Base-by-base conservation (phyloP, 495 filamentous ascomycete species). In the Penicillium pulvis region DNA sequence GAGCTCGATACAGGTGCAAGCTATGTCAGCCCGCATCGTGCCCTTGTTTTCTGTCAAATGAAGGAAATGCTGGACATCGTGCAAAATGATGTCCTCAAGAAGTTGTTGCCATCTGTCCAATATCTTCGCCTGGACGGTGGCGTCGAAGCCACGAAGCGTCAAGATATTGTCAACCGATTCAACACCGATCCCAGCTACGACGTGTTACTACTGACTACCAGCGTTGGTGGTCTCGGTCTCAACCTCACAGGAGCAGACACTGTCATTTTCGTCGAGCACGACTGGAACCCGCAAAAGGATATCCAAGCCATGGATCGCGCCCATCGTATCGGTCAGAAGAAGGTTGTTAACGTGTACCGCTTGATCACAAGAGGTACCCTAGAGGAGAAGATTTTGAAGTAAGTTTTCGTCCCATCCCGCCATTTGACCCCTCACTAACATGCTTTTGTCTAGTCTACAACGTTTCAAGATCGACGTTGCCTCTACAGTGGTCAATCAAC, bases 51-150 rank as follows among this genome's bases (percentile, higher is more conserved):
- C 80, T 98, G 93, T 66, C 94, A 98, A 69, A 95, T 98, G 90
- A 97, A 97, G 71, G 95, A 98, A 71, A 98, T 98, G 95, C 79
- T 98, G 19, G 95, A 98, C 70, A 97, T 98, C 80, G 95, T 98
- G 11, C 92, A 97, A 67, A 89, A 88, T 59, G 89, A 92, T 48
- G 94, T 98, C 6, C 76, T 98, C 16, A 89, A 89, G 63, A 86
- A 87, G 59, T 80, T 96, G 63, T 84, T 98, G 9, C 93, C 95
- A 2, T 88, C 87, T 6, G 90, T 94, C 5, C 90, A 91, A 46
- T 97, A 87, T 69, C 83, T 97, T 43, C 91, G 95, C 23, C 84
- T 98, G 50, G 95, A 98, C 66, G 94, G 94, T 36, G 82, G 86
- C 19, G 93, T 97, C 31, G 93, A 97, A 70, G 88, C 93, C 11